Conservation (phyloP, 306 rosid species). For the Sechiopsis laciniata region DNA sequence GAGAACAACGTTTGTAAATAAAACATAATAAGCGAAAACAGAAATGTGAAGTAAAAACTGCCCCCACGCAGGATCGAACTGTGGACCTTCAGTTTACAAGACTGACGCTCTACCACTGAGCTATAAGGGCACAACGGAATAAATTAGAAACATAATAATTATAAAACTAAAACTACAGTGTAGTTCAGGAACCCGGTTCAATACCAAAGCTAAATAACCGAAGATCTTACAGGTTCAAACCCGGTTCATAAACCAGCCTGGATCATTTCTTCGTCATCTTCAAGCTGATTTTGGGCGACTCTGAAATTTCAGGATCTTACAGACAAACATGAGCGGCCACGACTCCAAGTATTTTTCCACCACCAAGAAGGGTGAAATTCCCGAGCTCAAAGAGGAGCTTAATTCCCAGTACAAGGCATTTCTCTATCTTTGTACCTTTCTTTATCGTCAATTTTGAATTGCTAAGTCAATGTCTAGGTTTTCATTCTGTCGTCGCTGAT, state of each 20-base stretch:
- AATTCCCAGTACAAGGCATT: constrained; percentile 96
- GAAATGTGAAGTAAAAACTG: no score
- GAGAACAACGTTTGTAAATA: no score
- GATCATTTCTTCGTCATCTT: constrained; percentile 11
- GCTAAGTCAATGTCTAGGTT: background rate
- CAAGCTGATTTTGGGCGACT: constrained; percentile 1
- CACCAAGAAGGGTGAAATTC: constrained; percentile 98
- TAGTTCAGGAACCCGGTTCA: no score
- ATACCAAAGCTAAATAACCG: no score
- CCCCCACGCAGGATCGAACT: background rate
- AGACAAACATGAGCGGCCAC: constrained; percentile 74
- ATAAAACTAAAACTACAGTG: no score
- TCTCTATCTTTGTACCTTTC: background rate
- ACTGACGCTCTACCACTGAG: constrained; percentile 5
- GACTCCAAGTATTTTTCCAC: constrained; percentile 98
- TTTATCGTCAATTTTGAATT: background rate
- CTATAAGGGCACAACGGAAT: background rate
- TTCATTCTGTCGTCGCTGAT: constrained; percentile 26
- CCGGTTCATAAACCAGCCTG: constrained; percentile 9
- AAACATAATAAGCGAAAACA: no score
- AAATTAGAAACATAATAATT: no score
- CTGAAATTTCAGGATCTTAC: constrained; percentile 23
- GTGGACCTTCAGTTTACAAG: no score
- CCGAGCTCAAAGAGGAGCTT: constrained; percentile 99
- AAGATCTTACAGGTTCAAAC: no score